A percentile compares a stretch with the other conserved stretches of the same genome.
phyloP scores from a whole-genome alignment of 2,329 filamentous ascomycete species.

The Paracorniculantispora psalliotae region DNA sequence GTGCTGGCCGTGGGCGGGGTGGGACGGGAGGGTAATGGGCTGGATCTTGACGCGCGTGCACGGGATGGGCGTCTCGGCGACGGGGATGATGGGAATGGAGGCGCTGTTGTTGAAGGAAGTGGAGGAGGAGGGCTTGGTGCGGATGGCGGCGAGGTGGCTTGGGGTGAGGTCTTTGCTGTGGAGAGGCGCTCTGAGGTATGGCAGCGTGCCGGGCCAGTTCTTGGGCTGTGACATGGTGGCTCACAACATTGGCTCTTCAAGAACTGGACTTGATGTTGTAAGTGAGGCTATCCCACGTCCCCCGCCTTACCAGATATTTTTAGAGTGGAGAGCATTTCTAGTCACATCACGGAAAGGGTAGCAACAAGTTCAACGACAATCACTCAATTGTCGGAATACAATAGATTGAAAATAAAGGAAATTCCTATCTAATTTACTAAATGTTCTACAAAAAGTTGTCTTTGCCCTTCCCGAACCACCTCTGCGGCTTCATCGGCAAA shows the following conservation, averaged over 20 bases:
- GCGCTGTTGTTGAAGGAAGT: constrained; percentile 1
- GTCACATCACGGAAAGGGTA: neutral
- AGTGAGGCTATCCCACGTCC: neutral
- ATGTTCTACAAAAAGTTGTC: constrained; percentile 12
- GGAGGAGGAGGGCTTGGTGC: constrained; percentile 22
- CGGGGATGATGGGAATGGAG: constrained; percentile 21
- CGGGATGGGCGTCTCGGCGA: constrained; percentile 36
- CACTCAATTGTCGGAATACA: neutral
- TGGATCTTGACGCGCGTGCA: constrained; percentile 49
- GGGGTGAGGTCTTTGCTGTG: constrained; percentile 43
- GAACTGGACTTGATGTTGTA: neutral
- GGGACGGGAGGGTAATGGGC: constrained; percentile 43
- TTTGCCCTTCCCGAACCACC: neutral
- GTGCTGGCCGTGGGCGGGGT: constrained; percentile 54
- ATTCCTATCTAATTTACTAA: constrained; percentile 10
- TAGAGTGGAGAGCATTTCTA: neutral
- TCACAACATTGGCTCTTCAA: no score
- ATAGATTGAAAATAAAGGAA: neutral
- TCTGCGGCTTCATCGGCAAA: neutral
- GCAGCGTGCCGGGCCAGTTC: constrained; percentile 52
- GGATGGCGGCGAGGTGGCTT: constrained; percentile 36
- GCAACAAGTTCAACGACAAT: neutral
- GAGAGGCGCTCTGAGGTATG: constrained; percentile 47
- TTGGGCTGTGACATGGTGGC: constrained; percentile 38
- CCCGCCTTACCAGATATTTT: neutral